phyloP scores from a whole-genome alignment of 331 rosid species.

The Dryas integrifolia region DNA sequence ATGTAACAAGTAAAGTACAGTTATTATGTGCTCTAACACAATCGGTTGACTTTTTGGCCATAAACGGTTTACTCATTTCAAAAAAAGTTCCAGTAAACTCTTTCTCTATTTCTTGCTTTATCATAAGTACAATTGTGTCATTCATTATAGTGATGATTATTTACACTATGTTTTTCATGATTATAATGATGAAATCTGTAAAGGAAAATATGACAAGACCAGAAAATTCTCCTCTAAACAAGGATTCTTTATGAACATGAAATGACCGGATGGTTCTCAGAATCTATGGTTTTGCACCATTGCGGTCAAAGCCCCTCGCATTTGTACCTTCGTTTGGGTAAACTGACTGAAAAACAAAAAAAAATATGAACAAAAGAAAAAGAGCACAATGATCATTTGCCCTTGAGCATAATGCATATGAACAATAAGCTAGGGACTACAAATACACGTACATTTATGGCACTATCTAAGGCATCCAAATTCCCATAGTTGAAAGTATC shows the following conservation, averaged over 20 bases:
- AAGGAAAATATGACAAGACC: neutral
- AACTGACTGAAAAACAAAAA: slow-evolving; percentile 9
- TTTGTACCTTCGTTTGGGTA: slow-evolving; percentile 15
- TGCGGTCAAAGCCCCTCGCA: slow-evolving; percentile 3
- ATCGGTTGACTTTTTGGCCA: neutral
- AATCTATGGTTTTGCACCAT: neutral
- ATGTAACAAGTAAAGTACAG: neutral
- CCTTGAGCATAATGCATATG: neutral
- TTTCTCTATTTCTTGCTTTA: neutral
- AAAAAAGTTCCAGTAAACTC: neutral
- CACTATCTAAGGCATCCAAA: slow-evolving; percentile 30
- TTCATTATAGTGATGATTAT: neutral
- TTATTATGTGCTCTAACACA: slow-evolving; percentile 2
- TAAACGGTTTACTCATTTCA: neutral
- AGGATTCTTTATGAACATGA: slow-evolving; percentile 2
- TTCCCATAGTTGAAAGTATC: slow-evolving; percentile 39
- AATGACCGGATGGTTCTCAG: neutral
- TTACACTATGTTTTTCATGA: neutral
- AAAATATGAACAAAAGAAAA: neutral
- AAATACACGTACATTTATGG: slow-evolving; percentile 35
- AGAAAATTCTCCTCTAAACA: neutral
- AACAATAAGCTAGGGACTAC: neutral
- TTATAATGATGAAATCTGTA: neutral
- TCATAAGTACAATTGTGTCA: neutral
- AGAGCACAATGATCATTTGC: neutral